Evolutionary conservation across 1,284 basidiomycete genomes (phyloP).

Genomic region (Megacollybia platyphylla): DNA sequence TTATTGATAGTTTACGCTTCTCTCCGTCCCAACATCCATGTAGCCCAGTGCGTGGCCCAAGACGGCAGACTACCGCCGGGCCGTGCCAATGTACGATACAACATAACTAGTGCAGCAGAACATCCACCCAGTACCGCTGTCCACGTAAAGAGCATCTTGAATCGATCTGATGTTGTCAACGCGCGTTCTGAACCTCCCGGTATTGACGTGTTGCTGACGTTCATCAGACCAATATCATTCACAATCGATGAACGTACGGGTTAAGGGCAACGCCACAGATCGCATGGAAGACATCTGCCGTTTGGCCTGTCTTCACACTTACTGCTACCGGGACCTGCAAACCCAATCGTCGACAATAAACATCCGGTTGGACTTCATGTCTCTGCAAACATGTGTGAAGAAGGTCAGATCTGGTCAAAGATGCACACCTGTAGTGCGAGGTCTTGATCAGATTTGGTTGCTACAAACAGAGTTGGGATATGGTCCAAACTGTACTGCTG

Average conservation of each 20-base stretch:
- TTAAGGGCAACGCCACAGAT: conserved; percentile 79
- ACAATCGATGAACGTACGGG: conserved; percentile 43
- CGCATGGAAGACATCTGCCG: conserved; percentile 82
- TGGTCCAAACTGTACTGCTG: conserved; percentile 95
- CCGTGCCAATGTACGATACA: conserved; percentile 52
- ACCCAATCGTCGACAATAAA: conserved; percentile 80
- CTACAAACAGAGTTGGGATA: conserved; percentile 94
- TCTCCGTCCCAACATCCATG: conserved; percentile 44
- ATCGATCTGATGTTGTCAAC: conserved; percentile 48
- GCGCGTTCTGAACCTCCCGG: conserved; percentile 70
- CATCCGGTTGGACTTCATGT: conserved; percentile 97
- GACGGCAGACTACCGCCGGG: conserved; percentile 42
- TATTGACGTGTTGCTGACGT: conserved; percentile 47
- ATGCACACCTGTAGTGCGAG: conserved; percentile 76
- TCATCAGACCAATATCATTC: conserved; percentile 6
- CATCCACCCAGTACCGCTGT: conserved; percentile 60
- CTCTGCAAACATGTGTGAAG: conserved; percentile 33
- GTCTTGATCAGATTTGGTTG: conserved; percentile 96
- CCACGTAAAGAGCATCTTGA: conserved; percentile 57
- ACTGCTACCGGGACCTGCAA: conserved; percentile 87
- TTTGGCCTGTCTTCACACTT: conserved; percentile 75
- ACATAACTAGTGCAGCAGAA: conserved; percentile 54
- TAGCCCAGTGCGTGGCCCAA: conserved; percentile 45
- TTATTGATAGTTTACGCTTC: conserved; percentile 17
- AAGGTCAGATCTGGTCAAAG: conserved; percentile 6